A percentile compares a stretch with the other conserved stretches of the same genome.
These are phyloP conservation scores for Globisporangium middletonii DNA, from an alignment of 352 stramenopile genomes.

Conservation along the genomic window DNA sequence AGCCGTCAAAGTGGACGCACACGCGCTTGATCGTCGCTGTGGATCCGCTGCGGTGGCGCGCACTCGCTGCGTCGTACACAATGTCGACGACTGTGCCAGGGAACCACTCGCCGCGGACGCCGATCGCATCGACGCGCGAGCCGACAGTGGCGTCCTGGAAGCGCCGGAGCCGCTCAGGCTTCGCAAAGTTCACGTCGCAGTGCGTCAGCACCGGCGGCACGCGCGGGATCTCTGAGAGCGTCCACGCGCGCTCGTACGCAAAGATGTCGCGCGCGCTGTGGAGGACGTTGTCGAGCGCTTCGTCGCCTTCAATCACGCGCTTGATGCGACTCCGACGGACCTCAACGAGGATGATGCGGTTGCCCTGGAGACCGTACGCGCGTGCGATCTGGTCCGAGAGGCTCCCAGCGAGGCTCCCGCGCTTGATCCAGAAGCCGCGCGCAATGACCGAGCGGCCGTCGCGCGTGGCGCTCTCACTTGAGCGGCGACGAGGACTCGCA, in stretches of 20 bases:
- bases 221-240: conserved; percentile 42
- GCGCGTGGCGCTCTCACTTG: background rate
- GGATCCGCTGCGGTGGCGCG: background rate
- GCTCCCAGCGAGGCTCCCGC: conserved; percentile 29
- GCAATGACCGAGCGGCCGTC: conserved; percentile 12
- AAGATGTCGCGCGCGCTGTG: conserved; percentile 29
- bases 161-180: conserved; percentile 4
- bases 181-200: conserved; percentile 13
- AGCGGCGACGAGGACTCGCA: background rate
- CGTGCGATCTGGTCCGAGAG: conserved; percentile 47
- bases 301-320: conserved; percentile 55
- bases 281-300: conserved; percentile 44
- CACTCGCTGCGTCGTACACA: conserved; percentile 4
- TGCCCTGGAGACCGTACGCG: conserved; percentile 26
- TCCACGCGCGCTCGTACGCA: conserved; percentile 70
- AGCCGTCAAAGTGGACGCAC: conserved; percentile 67
- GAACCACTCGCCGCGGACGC: conserved; percentile 56
- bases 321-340: conserved; percentile 68
- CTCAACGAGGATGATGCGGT: conserved; percentile 65
- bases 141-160: conserved; percentile 50
- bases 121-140: conserved; percentile 49
- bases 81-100: conserved; percentile 52
- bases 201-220: conserved; percentile 23
- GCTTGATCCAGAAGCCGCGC: conserved; percentile 54
- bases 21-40: conserved; percentile 17